Percentiles rank a stretch among this genome's conserved stretches.
These are phyloP conservation scores for Diphasiastrum complanatum DNA, from an alignment of 83 land plant species.

Conservation along the genomic window DNA sequence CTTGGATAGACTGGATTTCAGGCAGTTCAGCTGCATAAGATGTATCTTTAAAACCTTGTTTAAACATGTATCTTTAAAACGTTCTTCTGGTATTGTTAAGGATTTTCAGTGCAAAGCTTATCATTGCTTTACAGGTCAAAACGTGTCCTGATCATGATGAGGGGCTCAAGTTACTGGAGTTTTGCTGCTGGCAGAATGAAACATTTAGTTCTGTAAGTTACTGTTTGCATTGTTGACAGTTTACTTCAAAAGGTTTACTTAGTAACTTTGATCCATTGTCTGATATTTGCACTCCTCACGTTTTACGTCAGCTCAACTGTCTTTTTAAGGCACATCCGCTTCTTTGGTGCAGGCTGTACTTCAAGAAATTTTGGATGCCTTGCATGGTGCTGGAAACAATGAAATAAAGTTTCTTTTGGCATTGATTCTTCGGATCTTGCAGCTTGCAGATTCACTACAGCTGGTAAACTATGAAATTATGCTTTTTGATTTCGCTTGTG, in stretches of 20 bases:
- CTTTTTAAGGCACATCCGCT: neutral
- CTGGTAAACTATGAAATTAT: slow-evolving; percentile 9
- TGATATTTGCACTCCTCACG: no score
- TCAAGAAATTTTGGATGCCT: slow-evolving; percentile 26
- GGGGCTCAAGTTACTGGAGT: slow-evolving; percentile 22
- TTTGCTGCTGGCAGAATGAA: slow-evolving; percentile 33
- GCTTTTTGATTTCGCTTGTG: neutral
- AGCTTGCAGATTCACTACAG: slow-evolving; percentile 26
- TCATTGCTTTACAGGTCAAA: slow-evolving; percentile 22
- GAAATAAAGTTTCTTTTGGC: slow-evolving; percentile 21
- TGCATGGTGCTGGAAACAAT: slow-evolving; percentile 27
- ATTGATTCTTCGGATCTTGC: slow-evolving; percentile 16
- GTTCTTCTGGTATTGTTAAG: no score
- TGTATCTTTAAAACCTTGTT: no score
- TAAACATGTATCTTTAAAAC: no score
- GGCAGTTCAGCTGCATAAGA: no score
- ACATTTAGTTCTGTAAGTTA: slow-evolving; percentile 23
- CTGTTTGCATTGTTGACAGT: no score
- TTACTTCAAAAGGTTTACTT: no score
- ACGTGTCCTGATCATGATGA: slow-evolving; percentile 36
- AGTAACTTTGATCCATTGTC: no score
- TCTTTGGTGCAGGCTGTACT: slow-evolving; percentile 23
- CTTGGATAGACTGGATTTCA: no score
- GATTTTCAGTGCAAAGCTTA: neutral
- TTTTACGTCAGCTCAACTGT: neutral